Percentiles rank a stretch among this genome's conserved stretches.
These are phyloP conservation scores for Mycena floridula DNA, from an alignment of 768 basidiomycete species.

Conservation along the genomic window DNA sequence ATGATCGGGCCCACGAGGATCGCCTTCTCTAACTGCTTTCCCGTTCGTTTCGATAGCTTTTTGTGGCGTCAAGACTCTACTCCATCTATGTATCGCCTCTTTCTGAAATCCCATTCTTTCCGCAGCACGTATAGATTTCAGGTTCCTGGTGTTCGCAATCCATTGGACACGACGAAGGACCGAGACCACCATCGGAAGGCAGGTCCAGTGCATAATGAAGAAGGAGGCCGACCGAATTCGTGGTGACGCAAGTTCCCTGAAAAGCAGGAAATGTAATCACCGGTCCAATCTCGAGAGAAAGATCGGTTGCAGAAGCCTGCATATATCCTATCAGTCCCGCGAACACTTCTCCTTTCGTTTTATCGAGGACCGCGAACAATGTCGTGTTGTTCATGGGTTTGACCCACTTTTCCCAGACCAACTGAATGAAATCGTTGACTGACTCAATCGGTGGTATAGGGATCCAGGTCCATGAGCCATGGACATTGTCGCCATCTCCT, in stretches of 20 bases:
- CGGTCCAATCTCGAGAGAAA: constrained; percentile 49
- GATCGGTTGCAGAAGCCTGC: constrained; percentile 33
- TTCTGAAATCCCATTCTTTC: constrained; percentile 52
- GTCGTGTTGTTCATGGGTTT: too few relatives aligned
- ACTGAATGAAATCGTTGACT: too few relatives aligned
- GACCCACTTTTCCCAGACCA: too few relatives aligned
- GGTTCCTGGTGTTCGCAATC: constrained; percentile 46
- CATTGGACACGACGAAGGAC: constrained; percentile 60
- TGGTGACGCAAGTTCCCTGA: constrained; percentile 59
- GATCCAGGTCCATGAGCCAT: too few relatives aligned
- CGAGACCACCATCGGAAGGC: constrained; percentile 37
- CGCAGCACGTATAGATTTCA: constrained; percentile 41
- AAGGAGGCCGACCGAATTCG: constrained; percentile 44
- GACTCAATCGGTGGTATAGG: too few relatives aligned
- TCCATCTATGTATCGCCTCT: constrained; percentile 53
- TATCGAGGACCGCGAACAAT: constrained; percentile 54
- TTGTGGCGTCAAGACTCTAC: constrained; percentile 35
- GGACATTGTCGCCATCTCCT: too few relatives aligned
- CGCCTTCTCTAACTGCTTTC: constrained; percentile 19
- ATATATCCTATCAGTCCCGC: constrained; percentile 51
- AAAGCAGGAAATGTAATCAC: constrained; percentile 50
- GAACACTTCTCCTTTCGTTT: constrained; percentile 26
- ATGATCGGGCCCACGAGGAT: constrained; percentile 8
- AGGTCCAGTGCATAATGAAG: constrained; percentile 40
- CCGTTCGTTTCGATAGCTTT: constrained; percentile 35